These are phyloP conservation scores for Diaporthe citrichinensis DNA, from an alignment of 2,329 filamentous ascomycete genomes.

Conservation along the genomic window DNA sequence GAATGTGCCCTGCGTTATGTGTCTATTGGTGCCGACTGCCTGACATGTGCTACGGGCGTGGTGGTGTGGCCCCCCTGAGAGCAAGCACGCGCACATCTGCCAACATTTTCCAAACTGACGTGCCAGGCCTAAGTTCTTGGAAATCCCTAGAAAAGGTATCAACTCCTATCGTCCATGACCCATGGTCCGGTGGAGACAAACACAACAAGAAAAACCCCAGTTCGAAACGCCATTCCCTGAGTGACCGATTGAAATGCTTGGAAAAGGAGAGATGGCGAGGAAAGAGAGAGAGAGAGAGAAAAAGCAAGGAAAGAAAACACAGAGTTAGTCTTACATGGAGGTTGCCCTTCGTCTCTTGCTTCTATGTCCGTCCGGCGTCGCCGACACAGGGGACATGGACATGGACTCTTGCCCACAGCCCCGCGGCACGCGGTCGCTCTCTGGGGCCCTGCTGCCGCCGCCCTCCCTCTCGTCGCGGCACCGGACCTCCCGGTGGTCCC, in stretches of 20 bases:
- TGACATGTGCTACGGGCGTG: slow-evolving; percentile 18
- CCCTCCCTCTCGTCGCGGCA: slow-evolving; percentile 13
- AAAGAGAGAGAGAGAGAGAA: not conserved
- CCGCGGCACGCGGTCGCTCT: slow-evolving; percentile 37
- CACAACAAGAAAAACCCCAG: not conserved
- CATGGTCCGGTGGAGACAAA: not conserved
- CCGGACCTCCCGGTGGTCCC: slow-evolving; percentile 48
- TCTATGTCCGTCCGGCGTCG: slow-evolving; percentile 44
- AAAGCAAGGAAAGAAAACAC: not conserved
- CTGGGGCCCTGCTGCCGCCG: slow-evolving; percentile 31
- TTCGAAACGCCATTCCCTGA: slow-evolving; percentile 28
- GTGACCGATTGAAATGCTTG: slow-evolving; percentile 5
- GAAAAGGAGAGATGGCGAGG: not conserved
- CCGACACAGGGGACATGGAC: slow-evolving; percentile 42
- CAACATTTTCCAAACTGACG: slow-evolving; percentile 33
- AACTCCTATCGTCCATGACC: slow-evolving; percentile 4
- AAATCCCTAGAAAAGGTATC: slow-evolving; percentile 19
- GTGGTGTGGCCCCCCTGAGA: slow-evolving; percentile 27
- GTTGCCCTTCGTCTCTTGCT: slow-evolving; percentile 59
- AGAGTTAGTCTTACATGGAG: slow-evolving; percentile 51
- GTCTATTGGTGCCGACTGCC: slow-evolving; percentile 36
- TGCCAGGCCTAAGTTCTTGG: not conserved
- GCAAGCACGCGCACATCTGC: slow-evolving; percentile 31
- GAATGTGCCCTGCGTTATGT: not conserved
- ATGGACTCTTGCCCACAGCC: slow-evolving; percentile 41